Base-by-base conservation (phyloP, 2,329 filamentous ascomycete species). In the Pseudocercospora fuligena region DNA sequence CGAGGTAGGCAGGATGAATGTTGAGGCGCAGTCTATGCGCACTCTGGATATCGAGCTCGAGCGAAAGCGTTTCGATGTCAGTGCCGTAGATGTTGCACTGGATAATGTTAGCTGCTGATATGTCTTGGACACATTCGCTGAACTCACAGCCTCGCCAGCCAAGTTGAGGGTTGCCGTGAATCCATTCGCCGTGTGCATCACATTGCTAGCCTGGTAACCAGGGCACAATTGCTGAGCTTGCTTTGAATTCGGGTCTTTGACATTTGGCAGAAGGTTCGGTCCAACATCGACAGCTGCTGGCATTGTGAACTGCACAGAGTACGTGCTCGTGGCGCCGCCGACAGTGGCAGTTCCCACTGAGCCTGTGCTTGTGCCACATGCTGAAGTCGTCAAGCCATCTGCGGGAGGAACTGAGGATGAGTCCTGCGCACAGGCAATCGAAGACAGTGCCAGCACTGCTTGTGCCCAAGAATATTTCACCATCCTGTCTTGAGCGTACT, bases 31-130 rank as follows among this genome's bases (percentile, higher is more conserved):
- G 78, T 1, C 91, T 85, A 71, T 92, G 86, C 89, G 72, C 64
- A 14, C 67, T 72, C 65, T 79, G 77, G 3, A 77, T 73, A 23
- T 75, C 86, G 12, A 95, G 89, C 2, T 87, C 85, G 33, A 96
- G 80, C 40, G 84, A 85, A 58, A 96, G 81, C 4, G 85, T 81
- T 25, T 89, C 83, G 29, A 96, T 81, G 75, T 96, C 93, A 7
- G 85, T 90, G 0, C 93, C 92, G 70, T 94, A 96, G 23, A 88
- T 86, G 77, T 94, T 91, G 81, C 92, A 89, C 69, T 75, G 11
- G 14, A 70, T 61, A 19, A 63, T 16, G 8, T 58, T 33, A 54
- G 33, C 29, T 36, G 21, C 36, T 51, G 16, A 19, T 6, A 25
- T 3, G 11, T 43, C 23, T n/a, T 29, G 23, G 9, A 3, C 2